Base-by-base conservation (phyloP, 805 yeast genomes). In the Saturnispora diversa region DNA sequence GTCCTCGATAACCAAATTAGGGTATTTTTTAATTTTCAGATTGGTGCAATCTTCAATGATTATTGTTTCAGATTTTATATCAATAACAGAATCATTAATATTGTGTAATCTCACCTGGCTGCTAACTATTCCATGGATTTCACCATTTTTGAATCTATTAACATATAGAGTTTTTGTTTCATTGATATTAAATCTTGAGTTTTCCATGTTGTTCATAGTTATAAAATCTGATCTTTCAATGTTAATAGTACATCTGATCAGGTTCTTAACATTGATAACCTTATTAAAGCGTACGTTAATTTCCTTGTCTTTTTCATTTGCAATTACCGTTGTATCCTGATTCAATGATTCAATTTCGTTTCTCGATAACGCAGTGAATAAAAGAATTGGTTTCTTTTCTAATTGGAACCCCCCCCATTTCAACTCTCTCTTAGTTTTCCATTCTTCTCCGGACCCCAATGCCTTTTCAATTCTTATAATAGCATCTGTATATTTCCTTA, bases 61-160 rank as follows among this genome's bases (percentile, higher is more conserved):
- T 5, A 54, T 42, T 3, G 24, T 37, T 7, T 5, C 13, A 4
- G 35, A 23, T 8, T 29, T n/a, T 0, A 56, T 34, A n/a, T 46
- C 44, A 0, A 59, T 5, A 3, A 44, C 25, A 9, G 41, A 22
- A 9, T 42, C 22, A 8, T 11, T 1, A 3, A 46, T 32, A 21
- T 50, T 37, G 31, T 55, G 62, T 12, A 59, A 40, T 22, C 64
- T 40, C 16, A 58, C 38, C 31, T 59, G 64, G n/a, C 8, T 11
- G 6, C 47, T 15, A 2, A 20, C 30, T 21, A 9, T 12, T 4
- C 35, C 40, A 3, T 8, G n/a, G 4, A 37, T 31, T 7, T 7
- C 4, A 12, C 31, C n/a, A 9, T 16, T 30, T 8, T 10, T 16
- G 3, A 31, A 7, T 4, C 25, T 17, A 19, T 37, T 37, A 6